These are phyloP conservation scores for Cryphonectria naterciae DNA, from an alignment of 2,329 filamentous ascomycete species.

Conservation along the genomic window DNA sequence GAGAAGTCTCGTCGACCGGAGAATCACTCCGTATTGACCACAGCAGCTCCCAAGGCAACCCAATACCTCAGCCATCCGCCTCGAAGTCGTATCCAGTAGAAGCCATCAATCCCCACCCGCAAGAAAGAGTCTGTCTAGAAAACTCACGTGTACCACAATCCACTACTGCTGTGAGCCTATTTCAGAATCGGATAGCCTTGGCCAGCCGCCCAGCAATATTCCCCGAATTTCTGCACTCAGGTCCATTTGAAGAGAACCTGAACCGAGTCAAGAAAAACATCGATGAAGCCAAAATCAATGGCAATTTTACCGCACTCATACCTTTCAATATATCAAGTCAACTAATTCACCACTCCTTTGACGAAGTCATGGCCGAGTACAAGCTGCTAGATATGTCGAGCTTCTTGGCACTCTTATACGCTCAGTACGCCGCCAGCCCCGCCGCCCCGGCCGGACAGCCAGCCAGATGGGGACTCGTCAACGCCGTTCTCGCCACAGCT, in stretches of 20 bases:
- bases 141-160: neutral
- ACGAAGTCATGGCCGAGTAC: conserved; percentile 25
- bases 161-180: neutral
- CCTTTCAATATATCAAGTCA: conserved; percentile 16
- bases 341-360: conserved; percentile 25
- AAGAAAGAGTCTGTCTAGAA: neutral
- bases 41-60: neutral
- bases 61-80: neutral
- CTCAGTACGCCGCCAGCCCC: conserved; percentile 27
- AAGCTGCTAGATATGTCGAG: conserved; percentile 19
- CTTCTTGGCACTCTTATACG: conserved; percentile 26
- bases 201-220: neutral
- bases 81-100: neutral
- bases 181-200: neutral
- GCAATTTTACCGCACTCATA: neutral
- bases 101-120: neutral
- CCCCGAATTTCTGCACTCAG: neutral
- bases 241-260: neutral
- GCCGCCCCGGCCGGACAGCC: conserved; percentile 20
- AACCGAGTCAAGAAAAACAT: neutral
- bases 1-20: neutral
- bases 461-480: conserved; percentile 31
- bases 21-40: neutral
- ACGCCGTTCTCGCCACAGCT: conserved; percentile 28
- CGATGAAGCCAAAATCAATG: neutral